Evolutionary conservation across 768 basidiomycete genomes (phyloP), one percentile per base, ranked within the genome.

Genomic region (Lentinula raphanica): DNA sequence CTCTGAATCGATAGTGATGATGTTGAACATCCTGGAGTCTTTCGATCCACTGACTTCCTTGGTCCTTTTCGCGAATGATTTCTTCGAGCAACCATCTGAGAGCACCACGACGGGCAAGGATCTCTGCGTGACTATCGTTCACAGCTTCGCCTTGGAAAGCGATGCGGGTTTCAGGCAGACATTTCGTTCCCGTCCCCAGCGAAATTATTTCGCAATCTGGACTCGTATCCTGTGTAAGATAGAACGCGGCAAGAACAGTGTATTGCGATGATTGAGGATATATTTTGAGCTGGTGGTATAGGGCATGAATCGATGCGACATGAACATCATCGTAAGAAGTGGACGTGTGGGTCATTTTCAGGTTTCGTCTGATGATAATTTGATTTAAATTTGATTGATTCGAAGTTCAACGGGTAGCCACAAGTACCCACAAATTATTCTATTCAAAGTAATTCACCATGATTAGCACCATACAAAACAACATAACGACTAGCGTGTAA

Each of bases 41-140:
- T 21, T 59, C 60, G n/a, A 87, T 74, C 87, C 84, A 88, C 9
- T 62, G 62, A 69, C 72, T 29, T 60, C 63, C 32, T 49, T 42
- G 42, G 39, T 17, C 9, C 21, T 17, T 54, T 48, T 57, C 65
- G 27, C 82, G 77, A 8, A 65, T 60, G 15, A 87, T 76, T 69
- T 97, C 91, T 58, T 88, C 83, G 31, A 94, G 69, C 48, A 93
- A 73, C 92, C 93, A 98, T 25, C 86, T 79, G 42, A 87, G 67
- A 0, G 88, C 84, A 8, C 87, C 86, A 29, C 95, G 79, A 19
- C 92, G 81, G 1, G 93, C 93, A n/a, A 97, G 76, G 21, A 95
- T 82, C 71, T 98, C 95, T 9, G 95, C 95, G 69, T 98, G 95
- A 54, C 82, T 87, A 65, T 97, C 95, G 65, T 95, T 93, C 17